Conservation (phyloP, 192 early-diverging fungal species). For the Umbelopsis sp. region DNA sequence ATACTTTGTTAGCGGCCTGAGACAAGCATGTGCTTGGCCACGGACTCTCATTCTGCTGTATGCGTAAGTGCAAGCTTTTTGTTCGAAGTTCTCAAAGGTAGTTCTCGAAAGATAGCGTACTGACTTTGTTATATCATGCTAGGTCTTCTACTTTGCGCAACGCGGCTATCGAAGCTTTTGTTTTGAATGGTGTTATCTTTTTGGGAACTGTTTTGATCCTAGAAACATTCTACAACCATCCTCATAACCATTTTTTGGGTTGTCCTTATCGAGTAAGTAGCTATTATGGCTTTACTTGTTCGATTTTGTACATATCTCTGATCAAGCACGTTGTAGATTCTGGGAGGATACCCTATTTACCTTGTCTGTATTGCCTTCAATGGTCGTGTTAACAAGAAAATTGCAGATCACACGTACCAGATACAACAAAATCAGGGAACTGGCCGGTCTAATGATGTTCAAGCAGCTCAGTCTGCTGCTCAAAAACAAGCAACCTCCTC, state of each 20-base stretch:
- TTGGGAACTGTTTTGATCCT: conserved; percentile 32
- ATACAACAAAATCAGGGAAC: conserved; percentile 22
- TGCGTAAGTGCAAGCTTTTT: conserved; percentile 18
- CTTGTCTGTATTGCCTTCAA: conserved; percentile 28
- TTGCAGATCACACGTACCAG: conserved; percentile 27
- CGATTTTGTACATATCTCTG: too few relatives aligned
- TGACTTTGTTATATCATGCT: neutral
- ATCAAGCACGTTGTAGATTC: conserved; percentile 2
- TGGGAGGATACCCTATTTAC: conserved; percentile 39
- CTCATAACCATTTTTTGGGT: conserved; percentile 30
- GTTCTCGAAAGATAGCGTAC: neutral
- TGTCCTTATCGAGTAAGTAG: conserved; percentile 34
- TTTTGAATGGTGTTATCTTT: conserved; percentile 33
- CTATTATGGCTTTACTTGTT: too few relatives aligned
- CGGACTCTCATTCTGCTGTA: conserved; percentile 33
- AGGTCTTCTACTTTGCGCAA: conserved; percentile 32
- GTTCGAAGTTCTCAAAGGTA: neutral
- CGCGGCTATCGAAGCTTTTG: conserved; percentile 28
- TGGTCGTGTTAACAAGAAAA: conserved; percentile 27
- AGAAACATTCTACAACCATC: conserved; percentile 32
- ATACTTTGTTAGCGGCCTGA: conserved; percentile 32
- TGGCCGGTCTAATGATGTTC: neutral
- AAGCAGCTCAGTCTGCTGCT: conserved; percentile 3
- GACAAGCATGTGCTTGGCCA: conserved; percentile 34
- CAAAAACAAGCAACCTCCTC: conserved; percentile 4